Evolutionary conservation across 1,284 basidiomycete genomes (phyloP).

Genomic region (Malassezia yamatoensis): DNA sequence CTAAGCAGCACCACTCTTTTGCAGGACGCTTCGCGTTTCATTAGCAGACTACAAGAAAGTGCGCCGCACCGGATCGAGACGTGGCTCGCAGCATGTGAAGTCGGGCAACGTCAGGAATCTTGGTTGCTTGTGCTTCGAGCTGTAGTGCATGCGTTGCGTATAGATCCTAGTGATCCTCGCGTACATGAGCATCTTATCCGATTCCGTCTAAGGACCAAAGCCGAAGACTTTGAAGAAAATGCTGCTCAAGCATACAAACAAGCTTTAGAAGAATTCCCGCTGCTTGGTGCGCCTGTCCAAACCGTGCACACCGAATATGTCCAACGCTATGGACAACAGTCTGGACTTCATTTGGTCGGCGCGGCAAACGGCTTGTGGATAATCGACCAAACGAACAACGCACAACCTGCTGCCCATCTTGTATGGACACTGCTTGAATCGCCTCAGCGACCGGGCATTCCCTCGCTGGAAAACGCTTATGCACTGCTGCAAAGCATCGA

Average conservation of each 20-base stretch:
- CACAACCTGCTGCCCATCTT: constrained; percentile 4
- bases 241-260: constrained; percentile 40
- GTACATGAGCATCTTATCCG: constrained; percentile 64
- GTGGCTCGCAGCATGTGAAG: constrained; percentile 69
- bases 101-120: constrained; percentile 66
- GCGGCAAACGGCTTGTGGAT: constrained; percentile 52
- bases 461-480: background rate
- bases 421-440: background rate
- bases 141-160: constrained; percentile 55
- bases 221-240: constrained; percentile 15
- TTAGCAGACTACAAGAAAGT: constrained; percentile 59
- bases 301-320: constrained; percentile 65
- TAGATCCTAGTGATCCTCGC: constrained; percentile 59
- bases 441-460: background rate
- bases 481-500: constrained; percentile 1
- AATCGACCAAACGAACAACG: constrained; percentile 9
- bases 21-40: constrained; percentile 63
- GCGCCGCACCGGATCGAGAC: constrained; percentile 56
- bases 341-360: constrained; percentile 58
- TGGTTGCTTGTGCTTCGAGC: constrained; percentile 68
- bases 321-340: constrained; percentile 56
- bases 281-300: constrained; percentile 51
- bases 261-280: constrained; percentile 29
- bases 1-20: constrained; percentile 52
- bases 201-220: constrained; percentile 51